Base-by-base conservation (phyloP, 2,329 filamentous ascomycete species). In the Talaromyces sp. region DNA sequence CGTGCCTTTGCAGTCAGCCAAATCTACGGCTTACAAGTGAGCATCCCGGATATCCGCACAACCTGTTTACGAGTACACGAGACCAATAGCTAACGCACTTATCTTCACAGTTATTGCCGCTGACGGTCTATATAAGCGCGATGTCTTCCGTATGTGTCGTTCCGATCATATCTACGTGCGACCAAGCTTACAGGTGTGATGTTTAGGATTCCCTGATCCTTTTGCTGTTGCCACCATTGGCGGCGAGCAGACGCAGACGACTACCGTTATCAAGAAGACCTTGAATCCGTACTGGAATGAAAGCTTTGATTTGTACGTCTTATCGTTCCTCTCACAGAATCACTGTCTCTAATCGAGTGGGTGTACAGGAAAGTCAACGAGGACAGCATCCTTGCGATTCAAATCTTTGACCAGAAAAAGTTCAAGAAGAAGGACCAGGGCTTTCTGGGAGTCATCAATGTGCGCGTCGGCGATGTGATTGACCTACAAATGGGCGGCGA, bases 381-480 rank as follows among this genome's bases (percentile, higher is more conserved):
- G 77, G 94, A 97, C 74, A 96, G 93, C 78, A 97, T 99, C 74
- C 85, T 99, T 58, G 95, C 95, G 7, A 93, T 99, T 56, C 95
- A 99, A 77, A 97, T 99, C 64, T 99, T 99, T 77, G 95, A 99
- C 80, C 95, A 99, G 81, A 97, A 97, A 84, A 99, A 99, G 82
- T 99, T 99, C 83, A 99, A 99, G 85, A 99, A 99, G 88, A 99
- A 98, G 92, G 95, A 99, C 73, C 95, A 99, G 78, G 95, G 95
- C 8, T 99, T 99, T 76, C 85, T 99, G 6, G 95, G 95, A 65
- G 95, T 99, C 63, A 97, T 99, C 75, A 99, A 99, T 77, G 91
- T 99, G 72, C 90, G 93, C 66, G 90, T 99, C 71, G 95, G 95
- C 72, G 93, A 96, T 84, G 91, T 95, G 45, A 92, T 99, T 72